Base-by-base conservation (phyloP, 345 rosid species). In the Eucalyptus cladocalyx region DNA sequence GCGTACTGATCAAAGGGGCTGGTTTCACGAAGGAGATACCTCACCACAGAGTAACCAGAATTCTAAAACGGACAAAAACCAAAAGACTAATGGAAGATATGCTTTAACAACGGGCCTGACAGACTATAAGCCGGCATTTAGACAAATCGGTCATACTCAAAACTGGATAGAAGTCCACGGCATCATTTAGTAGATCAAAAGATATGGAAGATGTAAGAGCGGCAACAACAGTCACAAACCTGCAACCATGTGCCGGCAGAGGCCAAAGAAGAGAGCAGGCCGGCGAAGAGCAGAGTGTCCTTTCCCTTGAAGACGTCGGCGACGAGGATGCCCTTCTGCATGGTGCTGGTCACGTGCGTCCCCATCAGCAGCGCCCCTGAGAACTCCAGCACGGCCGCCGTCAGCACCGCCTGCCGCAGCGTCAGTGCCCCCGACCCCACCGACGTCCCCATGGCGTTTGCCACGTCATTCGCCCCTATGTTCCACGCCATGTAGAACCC, bases 401-500 rank as follows among this genome's bases (percentile, higher is more conserved):
- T 96, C 49, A 97, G 43, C 91, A 96, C 99, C 14, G 98, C 98
- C 91, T 96, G 97, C 21, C 96, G 91, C 80, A 96, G 91, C 4
- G 93, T 93, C 85, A 97, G 54, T 8, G 98, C 98, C 48, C 98
- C 98, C 0, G 99, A 97, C 9, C 99, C 99, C 50, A 97, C 98
- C 16, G 98, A 96, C 85, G 99, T 97, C 37, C 99, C 99, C 99
- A 97, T 97, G 54, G 99, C 99, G 92, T 97, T 96, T 32, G 99
- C 99, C 89, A 97, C 98, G 91, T 97, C 99, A 86, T 97, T 97
- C 86, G 99, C 99, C 56, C 98, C 99, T 10, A 97, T 97, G 89
- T 97, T 97, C 98, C 99, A 97, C 14, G 99, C 98, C 99, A 97
- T 97, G 93, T 94, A 97, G 94, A 96, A 96, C 50, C 99, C 99